Base-by-base conservation (phyloP, 1,284 basidiomycete species). In the Microbotryomycetes sp. region DNA sequence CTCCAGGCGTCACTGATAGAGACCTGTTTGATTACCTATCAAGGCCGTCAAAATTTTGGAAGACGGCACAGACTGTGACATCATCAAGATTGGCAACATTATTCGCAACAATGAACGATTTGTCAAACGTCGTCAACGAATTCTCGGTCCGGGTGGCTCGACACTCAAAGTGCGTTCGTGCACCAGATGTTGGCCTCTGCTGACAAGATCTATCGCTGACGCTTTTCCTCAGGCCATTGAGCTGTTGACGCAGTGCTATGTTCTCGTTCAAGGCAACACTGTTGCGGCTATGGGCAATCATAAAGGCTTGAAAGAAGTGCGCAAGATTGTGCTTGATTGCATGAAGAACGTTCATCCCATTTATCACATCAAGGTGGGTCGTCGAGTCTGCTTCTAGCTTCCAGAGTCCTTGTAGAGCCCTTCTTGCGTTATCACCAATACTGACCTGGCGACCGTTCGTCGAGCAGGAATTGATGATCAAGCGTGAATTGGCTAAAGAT, bases 311-410 rank as follows among this genome's bases (percentile, higher is more conserved):
- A 98, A 97, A 76, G 93, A 97, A 75, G 94, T 98, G 4, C 83
- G 96, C 59, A 78, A 93, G 62, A 97, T 98, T 70, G 84, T 99
- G 29, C 77, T 97, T 55, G 96, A 99, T 76, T 99, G 96, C 79
- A 96, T 99, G 91, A 94, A 90, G 79, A 99, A 99, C 74, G 88
- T 98, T 56, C 96, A 99, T 74, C 96, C 96, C 3, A 98, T 99
- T 74, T 99, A 99, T 76, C 87, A 93, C 69, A 99, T 99, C 79
- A 99, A 99, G 77, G 90, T 88, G 42, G 28, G 77, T 69, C n/a
- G n/a, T n/a, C n/a, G n/a, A n/a, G n/a, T n/a, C n/a, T n/a, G n/a
- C n/a, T n/a, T n/a, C n/a, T n/a, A n/a, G n/a, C 45, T 45, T 50
- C 53, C 22, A 22, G 36, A 42, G 19, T 12, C 36, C 9, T 42